Evolutionary conservation across 352 stramenopile species (phyloP).

Genomic region (Elongisporangium undulatum): DNA sequence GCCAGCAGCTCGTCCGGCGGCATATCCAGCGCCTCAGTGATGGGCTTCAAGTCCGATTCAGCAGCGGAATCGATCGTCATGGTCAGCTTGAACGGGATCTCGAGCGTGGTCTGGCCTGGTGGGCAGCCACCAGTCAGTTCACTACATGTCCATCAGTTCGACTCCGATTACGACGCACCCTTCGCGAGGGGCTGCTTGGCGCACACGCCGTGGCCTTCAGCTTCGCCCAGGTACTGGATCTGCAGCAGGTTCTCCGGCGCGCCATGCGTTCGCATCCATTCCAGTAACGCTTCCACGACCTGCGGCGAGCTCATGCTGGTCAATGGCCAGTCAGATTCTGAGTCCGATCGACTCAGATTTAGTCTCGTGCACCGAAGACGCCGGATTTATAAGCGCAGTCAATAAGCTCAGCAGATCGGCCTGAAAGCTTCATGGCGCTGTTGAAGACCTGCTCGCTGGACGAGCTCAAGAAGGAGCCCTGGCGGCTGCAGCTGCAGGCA

Average conservation of each 20-base stretch:
- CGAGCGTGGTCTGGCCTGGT: conserved; percentile 33
- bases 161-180: conserved; percentile 4
- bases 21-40: conserved; percentile 32
- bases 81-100: conserved; percentile 44
- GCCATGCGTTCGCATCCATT: conserved; percentile 32
- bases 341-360: background rate
- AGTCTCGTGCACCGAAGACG: background rate
- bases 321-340: background rate
- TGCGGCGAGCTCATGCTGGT: conserved; percentile 18
- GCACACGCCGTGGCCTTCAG: conserved; percentile 49
- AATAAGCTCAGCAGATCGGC: conserved; percentile 3
- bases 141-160: background rate
- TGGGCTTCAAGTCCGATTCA: conserved; percentile 30
- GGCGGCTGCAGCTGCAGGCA: conserved; percentile 73
- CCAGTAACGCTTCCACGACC: conserved; percentile 24
- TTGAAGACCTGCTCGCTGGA: conserved; percentile 63
- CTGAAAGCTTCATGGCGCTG: conserved; percentile 19
- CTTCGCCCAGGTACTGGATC: conserved; percentile 31
- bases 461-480: conserved; percentile 84
- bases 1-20: conserved; percentile 48
- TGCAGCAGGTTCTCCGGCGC: conserved; percentile 23
- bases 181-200: conserved; percentile 26
- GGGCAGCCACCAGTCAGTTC: background rate
- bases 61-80: conserved; percentile 43
- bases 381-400: background rate